A percentile compares a stretch with the other conserved stretches of the same genome.
phyloP scores from a whole-genome alignment of 352 stramenopile species.

The Ochromonadaceae sp. region DNA sequence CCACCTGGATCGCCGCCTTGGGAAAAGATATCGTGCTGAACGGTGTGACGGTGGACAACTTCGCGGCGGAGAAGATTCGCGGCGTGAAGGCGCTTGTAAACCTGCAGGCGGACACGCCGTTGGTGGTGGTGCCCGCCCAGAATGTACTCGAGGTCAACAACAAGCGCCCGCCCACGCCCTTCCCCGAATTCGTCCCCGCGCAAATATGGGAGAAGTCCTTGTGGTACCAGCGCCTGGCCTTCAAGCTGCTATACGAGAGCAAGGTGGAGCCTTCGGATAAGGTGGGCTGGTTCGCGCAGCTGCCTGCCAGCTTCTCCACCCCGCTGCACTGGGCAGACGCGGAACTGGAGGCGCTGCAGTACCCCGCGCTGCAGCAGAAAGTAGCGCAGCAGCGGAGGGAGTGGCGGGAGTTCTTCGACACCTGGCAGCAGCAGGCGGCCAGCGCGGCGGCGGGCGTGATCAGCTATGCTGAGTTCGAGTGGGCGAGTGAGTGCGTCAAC shows the following conservation, averaged over 20 bases:
- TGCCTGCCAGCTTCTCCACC: not conserved
- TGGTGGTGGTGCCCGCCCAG: not conserved
- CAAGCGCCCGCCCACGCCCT: conserved; percentile 2
- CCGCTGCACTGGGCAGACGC: conserved; percentile 1
- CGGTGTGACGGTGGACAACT: too few species aligned
- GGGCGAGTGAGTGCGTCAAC: conserved; percentile 26
- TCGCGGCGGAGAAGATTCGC: too few species aligned
- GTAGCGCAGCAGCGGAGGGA: not conserved
- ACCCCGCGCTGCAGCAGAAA: conserved; percentile 1
- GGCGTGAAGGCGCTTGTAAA: too few species aligned
- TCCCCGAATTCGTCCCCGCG: conserved; percentile 1
- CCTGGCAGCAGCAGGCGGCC: not conserved
- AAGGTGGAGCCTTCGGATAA: not conserved
- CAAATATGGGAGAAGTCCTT: conserved; percentile 19
- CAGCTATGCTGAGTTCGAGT: conserved; percentile 17
- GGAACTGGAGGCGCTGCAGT: conserved; percentile 3
- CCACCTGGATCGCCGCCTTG: too few species aligned
- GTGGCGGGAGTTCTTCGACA: conserved; percentile 9
- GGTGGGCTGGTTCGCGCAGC: conserved; percentile 4
- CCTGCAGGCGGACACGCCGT: too few species aligned
- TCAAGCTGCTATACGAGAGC: conserved; percentile 20
- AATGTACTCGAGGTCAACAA: conserved; percentile 8
- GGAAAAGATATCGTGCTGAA: too few species aligned
- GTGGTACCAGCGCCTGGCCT: conserved; percentile 17
- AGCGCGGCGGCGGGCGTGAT: not conserved